These are phyloP conservation scores for Paraleonurus japonicus DNA, from an alignment of 257 asterid species.

Conservation along the genomic window DNA sequence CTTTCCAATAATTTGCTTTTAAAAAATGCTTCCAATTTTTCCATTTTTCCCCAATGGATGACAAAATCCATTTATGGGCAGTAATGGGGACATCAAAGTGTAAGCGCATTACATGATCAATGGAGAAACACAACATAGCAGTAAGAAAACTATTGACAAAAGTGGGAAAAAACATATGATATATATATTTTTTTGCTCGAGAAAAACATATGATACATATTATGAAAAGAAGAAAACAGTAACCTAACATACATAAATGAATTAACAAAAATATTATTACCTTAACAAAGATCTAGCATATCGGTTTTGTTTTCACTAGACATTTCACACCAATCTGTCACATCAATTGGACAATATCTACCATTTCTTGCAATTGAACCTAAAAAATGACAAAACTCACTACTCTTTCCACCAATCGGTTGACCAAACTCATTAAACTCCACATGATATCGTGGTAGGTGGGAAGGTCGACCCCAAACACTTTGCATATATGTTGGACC, in stretches of 20 bases:
- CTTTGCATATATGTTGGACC: not conserved
- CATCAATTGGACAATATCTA: slow-evolving; percentile 14
- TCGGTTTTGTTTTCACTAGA: not conserved
- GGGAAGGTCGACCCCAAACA: not conserved
- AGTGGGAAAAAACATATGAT: too few species aligned
- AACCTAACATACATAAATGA: not conserved
- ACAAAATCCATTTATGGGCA: slow-evolving; percentile 3
- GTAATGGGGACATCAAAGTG: not conserved
- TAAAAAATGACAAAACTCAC: not conserved
- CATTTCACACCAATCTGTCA: not conserved
- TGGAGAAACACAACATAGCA: not conserved
- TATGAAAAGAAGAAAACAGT: too few species aligned
- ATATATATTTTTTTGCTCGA: too few species aligned
- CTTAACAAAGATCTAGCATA: slow-evolving; percentile 1
- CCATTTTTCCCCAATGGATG: slow-evolving; percentile 16
- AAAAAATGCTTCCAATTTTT: not conserved
- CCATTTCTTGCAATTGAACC: slow-evolving; percentile 18
- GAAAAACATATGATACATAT: too few species aligned
- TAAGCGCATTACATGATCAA: not conserved
- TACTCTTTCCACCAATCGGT: not conserved
- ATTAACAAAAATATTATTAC: not conserved
- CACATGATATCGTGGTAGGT: not conserved
- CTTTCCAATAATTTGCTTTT: not conserved
- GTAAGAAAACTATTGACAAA: too few species aligned
- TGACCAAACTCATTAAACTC: not conserved